phyloP scores from a whole-genome alignment of 306 rosid species.

The Ammopiptanthus mongolicus region DNA sequence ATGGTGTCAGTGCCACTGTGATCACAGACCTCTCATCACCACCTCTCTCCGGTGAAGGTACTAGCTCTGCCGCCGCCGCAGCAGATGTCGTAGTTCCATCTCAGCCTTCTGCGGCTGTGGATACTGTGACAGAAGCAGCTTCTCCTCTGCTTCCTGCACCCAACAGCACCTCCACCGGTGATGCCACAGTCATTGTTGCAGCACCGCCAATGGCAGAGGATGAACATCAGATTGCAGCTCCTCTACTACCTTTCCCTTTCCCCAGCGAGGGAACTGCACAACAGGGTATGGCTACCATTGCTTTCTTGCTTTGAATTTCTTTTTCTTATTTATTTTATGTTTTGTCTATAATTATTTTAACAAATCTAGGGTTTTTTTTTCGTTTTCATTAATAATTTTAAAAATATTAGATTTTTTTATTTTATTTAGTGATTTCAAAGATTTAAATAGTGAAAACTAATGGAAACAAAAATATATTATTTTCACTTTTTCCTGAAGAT shows the following conservation, averaged over 20 bases:
- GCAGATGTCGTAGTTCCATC: not conserved
- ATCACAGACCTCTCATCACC: not conserved
- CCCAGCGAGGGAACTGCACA: not conserved
- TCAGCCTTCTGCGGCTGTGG: not conserved
- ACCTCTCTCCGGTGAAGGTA: not conserved
- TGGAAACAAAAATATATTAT: no score
- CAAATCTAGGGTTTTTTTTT: no score
- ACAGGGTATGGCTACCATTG: not conserved
- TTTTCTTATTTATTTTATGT: not conserved
- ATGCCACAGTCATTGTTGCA: no score
- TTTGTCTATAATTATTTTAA: not conserved
- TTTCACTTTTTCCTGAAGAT: no score
- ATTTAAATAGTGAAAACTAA: no score
- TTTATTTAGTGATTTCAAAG: no score
- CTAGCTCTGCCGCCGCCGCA: no score
- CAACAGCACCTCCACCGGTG: no score
- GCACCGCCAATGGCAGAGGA: not conserved
- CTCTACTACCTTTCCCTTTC: not conserved
- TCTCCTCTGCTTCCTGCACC: no score
- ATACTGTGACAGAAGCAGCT: no score
- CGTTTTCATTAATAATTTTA: no score
- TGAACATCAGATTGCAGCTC: not conserved
- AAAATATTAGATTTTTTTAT: no score
- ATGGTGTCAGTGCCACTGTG: not conserved
- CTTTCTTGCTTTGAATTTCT: not conserved